Evolutionary conservation across 768 basidiomycete species (phyloP).

Genomic region (Epithele typhae): DNA sequence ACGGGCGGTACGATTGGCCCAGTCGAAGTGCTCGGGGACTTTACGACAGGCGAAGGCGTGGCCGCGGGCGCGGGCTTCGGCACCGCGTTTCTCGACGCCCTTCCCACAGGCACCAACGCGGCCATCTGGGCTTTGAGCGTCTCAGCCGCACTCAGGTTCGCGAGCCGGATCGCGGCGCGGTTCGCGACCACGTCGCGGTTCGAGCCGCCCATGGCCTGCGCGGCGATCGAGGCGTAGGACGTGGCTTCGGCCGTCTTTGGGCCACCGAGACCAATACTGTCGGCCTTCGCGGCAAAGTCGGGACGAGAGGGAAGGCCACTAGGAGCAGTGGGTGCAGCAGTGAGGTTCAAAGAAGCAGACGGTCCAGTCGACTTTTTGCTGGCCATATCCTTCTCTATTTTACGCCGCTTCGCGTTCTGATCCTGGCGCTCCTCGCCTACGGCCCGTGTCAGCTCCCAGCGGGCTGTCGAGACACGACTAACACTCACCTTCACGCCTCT

Average conservation of each 20-base stretch:
- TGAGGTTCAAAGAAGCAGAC: constrained; percentile 45
- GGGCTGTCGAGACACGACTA: background rate
- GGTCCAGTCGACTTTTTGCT: constrained; percentile 32
- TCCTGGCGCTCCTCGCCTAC: constrained; percentile 93
- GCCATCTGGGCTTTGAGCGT: constrained; percentile 87
- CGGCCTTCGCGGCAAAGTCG: constrained; percentile 71
- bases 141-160: constrained; percentile 95
- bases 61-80: constrained; percentile 18
- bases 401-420: constrained; percentile 85
- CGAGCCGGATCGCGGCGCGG: constrained; percentile 86
- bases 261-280: constrained; percentile 74
- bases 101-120: constrained; percentile 39
- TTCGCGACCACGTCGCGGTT: constrained; percentile 90
- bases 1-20: constrained; percentile 9
- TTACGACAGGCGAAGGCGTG: constrained; percentile 9
- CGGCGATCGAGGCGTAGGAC: constrained; percentile 53
- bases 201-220: constrained; percentile 76
- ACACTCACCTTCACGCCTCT: constrained; percentile 77
- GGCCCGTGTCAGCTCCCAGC: background rate
- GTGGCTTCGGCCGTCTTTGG: constrained; percentile 54
- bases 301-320: constrained; percentile 39
- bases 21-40: constrained; percentile 3
- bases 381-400: constrained; percentile 49
- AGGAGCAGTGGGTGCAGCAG: constrained; percentile 40
- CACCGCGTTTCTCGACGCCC: constrained; percentile 26